Conservation (phyloP, 352 stramenopile genomes). For the Globisporangium nagaii region DNA sequence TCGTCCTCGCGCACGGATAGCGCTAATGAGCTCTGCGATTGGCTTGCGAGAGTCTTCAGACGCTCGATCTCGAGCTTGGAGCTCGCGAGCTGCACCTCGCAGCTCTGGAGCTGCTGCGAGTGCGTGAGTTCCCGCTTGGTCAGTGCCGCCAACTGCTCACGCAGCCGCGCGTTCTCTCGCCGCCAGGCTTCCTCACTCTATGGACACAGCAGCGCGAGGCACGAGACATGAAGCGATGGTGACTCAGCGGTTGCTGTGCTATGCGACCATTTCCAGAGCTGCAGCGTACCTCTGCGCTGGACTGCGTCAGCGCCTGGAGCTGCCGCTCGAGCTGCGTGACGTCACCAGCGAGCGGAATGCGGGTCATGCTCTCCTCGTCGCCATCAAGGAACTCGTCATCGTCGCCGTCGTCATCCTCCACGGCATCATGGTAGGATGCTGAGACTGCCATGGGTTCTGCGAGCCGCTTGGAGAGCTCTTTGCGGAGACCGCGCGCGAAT, state of each 20-base stretch:
- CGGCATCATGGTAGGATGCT: neutral
- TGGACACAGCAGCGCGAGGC: no score
- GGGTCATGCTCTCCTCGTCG: neutral
- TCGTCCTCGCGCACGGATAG: no score
- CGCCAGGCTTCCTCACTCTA: slow-evolving; percentile 21
- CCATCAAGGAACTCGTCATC: neutral
- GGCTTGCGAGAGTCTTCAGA: neutral
- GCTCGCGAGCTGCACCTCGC: neutral
- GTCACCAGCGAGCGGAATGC: no score
- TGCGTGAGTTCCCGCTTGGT: slow-evolving; percentile 8
- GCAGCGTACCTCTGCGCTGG: slow-evolving; percentile 7
- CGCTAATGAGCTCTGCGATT: no score
- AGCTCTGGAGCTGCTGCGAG: slow-evolving; percentile 4
- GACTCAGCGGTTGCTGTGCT: no score
- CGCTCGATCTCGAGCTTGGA: slow-evolving; percentile 9
- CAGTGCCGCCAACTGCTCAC: slow-evolving; percentile 7
- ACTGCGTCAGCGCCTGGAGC: neutral
- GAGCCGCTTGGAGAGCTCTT: slow-evolving; percentile 12
- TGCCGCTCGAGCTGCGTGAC: neutral
- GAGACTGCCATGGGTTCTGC: neutral
- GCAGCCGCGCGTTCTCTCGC: slow-evolving; percentile 21
- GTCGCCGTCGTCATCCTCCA: neutral
- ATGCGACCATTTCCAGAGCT: no score
- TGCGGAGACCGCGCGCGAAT: slow-evolving; percentile 6
- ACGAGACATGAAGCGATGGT: no score